These are phyloP conservation scores for Neobulgaria alba DNA, from an alignment of 2,329 filamentous ascomycete genomes.

Conservation along the genomic window DNA sequence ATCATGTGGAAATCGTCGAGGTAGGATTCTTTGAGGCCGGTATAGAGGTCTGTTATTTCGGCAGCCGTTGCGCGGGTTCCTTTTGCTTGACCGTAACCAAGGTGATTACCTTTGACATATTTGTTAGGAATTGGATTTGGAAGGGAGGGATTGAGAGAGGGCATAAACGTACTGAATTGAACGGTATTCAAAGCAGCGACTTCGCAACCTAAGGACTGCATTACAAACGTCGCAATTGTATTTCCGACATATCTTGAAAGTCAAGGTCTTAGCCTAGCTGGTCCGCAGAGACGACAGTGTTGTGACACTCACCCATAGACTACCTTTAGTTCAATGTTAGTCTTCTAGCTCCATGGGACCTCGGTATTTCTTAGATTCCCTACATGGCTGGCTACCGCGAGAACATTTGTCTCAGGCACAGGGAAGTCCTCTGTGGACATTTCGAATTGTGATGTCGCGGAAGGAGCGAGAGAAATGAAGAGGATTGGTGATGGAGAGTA, in stretches of 20 bases:
- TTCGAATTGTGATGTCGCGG: not conserved
- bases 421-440: slow-evolving; percentile 23
- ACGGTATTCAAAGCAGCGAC: slow-evolving; percentile 93
- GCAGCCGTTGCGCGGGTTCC: slow-evolving; percentile 73
- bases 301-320: slow-evolving; percentile 60
- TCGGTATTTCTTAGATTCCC: slow-evolving; percentile 29
- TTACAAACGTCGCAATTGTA: slow-evolving; percentile 89
- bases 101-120: slow-evolving; percentile 71
- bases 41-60: slow-evolving; percentile 77
- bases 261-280: slow-evolving; percentile 11
- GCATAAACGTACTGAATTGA: slow-evolving; percentile 93
- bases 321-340: slow-evolving; percentile 43
- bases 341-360: slow-evolving; percentile 9
- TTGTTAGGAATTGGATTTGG: not conserved
- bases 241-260: slow-evolving; percentile 82
- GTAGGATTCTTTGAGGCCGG: slow-evolving; percentile 73
- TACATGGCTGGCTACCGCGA: slow-evolving; percentile 95
- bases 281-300: slow-evolving; percentile 1
- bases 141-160: slow-evolving; percentile 17
- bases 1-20: slow-evolving; percentile 90
- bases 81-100: slow-evolving; percentile 81
- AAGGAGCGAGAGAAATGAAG: not conserved
- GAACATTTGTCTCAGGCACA: slow-evolving; percentile 56
- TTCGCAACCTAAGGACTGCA: slow-evolving; percentile 90
- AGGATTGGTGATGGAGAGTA: not conserved